Base-by-base conservation (phyloP, 2,329 filamentous ascomycete genomes). In the Mariannaea elegans region DNA sequence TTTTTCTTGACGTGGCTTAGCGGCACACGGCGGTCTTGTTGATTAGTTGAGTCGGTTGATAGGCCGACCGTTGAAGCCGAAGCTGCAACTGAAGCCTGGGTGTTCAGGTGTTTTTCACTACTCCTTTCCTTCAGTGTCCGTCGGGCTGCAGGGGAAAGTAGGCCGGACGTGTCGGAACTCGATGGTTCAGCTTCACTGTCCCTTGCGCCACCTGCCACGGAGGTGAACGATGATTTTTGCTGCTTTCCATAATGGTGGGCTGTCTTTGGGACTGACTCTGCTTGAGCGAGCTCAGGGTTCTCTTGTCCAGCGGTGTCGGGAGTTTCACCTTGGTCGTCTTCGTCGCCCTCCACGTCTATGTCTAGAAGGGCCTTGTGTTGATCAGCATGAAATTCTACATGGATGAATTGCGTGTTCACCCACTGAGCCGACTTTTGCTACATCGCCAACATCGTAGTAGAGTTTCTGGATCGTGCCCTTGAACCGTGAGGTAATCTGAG, bases 401-500 rank as follows among this genome's bases (percentile, higher is more conserved):
- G 13, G 5, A 10, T 18, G 7, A 18, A 49, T 3, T 16, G 9
- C 13, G 32, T 45, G 12, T n/a, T n/a, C n/a, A 57, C 58, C 16
- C 48, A 61, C 58, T 5, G 34, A 41, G 7, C 58, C 58, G 4
- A 61, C 58, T 12, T 18, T 19, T 13, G 58, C 58, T 21, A 57
- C 45, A 5, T 57, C 53, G 5, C 34, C 58, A 16, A 36, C 47
- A 29, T 50, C 41, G 14, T 60, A 60, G 24, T 63, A 47, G 16
- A 63, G 47, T 3, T 21, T 46, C 6, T 45, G 27, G 2, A 63
- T 42, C 5, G 29, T 38, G 4, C 60, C 60, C 14, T 46, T 41
- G 18, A 52, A 62, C 12, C 60, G 18, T 3, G 60, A 62, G 2
- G 60, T 62, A 12, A 62, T 62, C 60, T 62, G n/a, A 12, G 18